Percentiles rank a stretch among this genome's conserved stretches.
Conservation (phyloP, 345 rosid species). For the Streptanthus diversifolius region DNA sequence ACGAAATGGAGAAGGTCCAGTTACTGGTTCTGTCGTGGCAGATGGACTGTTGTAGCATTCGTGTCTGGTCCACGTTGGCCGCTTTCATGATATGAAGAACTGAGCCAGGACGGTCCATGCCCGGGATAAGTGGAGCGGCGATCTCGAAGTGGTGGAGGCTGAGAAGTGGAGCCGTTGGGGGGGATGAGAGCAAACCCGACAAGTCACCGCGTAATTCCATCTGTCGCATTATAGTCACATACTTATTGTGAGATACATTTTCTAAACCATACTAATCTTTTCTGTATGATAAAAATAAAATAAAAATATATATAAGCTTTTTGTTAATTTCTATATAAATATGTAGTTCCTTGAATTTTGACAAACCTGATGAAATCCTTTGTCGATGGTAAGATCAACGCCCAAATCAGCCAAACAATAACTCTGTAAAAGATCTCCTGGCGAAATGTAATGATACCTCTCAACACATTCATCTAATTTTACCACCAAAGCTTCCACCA, state of each 20-base stretch:
- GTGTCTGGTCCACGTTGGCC: constrained; percentile 49
- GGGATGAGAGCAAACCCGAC: constrained; percentile 61
- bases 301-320: too few relatives aligned
- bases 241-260: too few relatives aligned
- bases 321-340: too few relatives aligned
- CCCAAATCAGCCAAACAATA: constrained; percentile 55
- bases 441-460: constrained; percentile 39
- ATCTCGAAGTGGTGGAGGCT: constrained; percentile 55
- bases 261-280: too few relatives aligned
- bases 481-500: constrained; percentile 41
- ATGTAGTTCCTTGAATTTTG: too few relatives aligned
- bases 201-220: constrained; percentile 52
- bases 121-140: constrained; percentile 49
- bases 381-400: constrained; percentile 36
- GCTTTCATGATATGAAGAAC: constrained; percentile 53
- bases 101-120: constrained; percentile 42
- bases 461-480: constrained; percentile 47
- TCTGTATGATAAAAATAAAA: too few relatives aligned
- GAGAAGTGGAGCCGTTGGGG: constrained; percentile 45
- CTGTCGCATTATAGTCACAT: constrained; percentile 28
- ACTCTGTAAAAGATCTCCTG: constrained; percentile 39
- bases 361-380: constrained; percentile 68
- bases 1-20: constrained; percentile 60
- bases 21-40: constrained; percentile 45
- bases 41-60: constrained; percentile 53